Conservation (phyloP, 2,329 filamentous ascomycete species). For the Verticillium isaacii region DNA sequence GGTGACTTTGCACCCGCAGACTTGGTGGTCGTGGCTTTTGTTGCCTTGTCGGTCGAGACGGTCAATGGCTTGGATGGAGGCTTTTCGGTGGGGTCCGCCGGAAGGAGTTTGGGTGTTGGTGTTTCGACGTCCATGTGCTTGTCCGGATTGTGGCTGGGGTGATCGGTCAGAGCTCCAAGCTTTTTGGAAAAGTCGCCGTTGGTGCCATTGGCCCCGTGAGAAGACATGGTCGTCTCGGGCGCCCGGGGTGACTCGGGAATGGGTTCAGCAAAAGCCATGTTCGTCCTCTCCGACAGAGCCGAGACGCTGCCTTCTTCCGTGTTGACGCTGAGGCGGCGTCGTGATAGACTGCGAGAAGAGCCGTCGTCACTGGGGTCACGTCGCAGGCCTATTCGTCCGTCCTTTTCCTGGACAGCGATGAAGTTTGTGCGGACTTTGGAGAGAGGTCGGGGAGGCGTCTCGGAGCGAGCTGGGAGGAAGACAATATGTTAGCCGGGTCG, state of each 20-base stretch:
- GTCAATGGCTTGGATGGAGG: background rate
- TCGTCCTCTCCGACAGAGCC: conserved; percentile 13
- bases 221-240: conserved; percentile 7
- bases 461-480: conserved; percentile 9
- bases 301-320: conserved; percentile 26
- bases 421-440: conserved; percentile 75
- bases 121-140: conserved; percentile 35
- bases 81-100: conserved; percentile 21
- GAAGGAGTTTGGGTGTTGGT: conserved; percentile 21
- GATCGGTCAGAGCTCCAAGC: conserved; percentile 21
- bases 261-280: conserved; percentile 24
- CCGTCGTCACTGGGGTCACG: conserved; percentile 39
- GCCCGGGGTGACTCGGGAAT: conserved; percentile 36
- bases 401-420: conserved; percentile 63
- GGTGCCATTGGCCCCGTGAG: conserved; percentile 16
- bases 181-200: conserved; percentile 11
- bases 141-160: conserved; percentile 32
- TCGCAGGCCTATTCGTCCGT: conserved; percentile 51
- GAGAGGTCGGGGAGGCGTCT: conserved; percentile 48
- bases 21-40: conserved; percentile 18
- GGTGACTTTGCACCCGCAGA: conserved; percentile 21
- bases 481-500: conserved; percentile 5
- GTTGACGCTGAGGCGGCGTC: conserved; percentile 28
- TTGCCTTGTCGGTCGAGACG: conserved; percentile 15
- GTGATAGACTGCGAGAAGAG: conserved; percentile 28